Evolutionary conservation across 192 early-diverging fungal genomes (phyloP).

Genomic region (Diversispora epigaea): DNA sequence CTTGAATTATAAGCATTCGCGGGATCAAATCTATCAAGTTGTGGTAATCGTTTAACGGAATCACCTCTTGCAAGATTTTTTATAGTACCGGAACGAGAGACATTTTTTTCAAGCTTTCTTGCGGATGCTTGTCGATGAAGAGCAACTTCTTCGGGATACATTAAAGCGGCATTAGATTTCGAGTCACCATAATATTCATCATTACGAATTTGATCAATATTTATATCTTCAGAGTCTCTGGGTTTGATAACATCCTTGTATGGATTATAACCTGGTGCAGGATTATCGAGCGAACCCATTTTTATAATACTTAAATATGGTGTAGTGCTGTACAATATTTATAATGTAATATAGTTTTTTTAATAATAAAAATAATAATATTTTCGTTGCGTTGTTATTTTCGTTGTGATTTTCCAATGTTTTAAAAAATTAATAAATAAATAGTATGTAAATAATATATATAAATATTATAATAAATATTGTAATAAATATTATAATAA

Average conservation of each 20-base stretch:
- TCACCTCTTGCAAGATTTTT: conserved; percentile 20
- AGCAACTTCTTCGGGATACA: conserved; percentile 3
- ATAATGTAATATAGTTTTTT: not conserved
- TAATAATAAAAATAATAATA: not conserved
- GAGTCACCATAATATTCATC: not conserved
- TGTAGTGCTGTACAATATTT: not conserved
- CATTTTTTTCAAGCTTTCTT: not conserved
- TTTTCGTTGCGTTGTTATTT: not conserved
- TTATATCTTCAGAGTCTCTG: not conserved
- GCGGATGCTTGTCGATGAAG: conserved; percentile 1
- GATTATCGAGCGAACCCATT: no score
- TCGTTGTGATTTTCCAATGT: no score
- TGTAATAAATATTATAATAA: no score
- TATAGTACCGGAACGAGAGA: not conserved
- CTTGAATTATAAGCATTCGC: not conserved
- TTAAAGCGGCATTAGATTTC: not conserved
- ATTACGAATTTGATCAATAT: not conserved
- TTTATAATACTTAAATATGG: not conserved
- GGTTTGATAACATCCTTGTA: not conserved
- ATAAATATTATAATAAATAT: no score
- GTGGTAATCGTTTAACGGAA: not conserved
- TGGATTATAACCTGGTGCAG: conserved; percentile 17
- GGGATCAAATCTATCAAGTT: conserved; percentile 17
- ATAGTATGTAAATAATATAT: not conserved
- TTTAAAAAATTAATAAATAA: not conserved